Conservation (phyloP, 208 protist species). For the Trypanosoma platydactyli region DNA sequence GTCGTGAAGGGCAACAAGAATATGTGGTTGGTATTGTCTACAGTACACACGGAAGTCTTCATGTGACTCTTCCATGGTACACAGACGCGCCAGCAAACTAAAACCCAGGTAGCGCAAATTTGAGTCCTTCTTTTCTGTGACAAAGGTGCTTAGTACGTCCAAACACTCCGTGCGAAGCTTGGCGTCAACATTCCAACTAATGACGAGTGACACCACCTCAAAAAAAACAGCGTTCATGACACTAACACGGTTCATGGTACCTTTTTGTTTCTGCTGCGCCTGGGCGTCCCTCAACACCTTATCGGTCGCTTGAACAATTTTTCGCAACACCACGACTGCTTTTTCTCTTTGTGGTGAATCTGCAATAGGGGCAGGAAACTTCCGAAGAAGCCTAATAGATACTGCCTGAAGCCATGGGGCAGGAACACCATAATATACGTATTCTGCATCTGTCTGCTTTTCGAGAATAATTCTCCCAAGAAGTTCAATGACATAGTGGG, state of each 20-base stretch:
- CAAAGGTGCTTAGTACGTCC: conserved; percentile 85
- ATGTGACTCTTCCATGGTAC: conserved; percentile 28
- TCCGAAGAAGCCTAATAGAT: conserved; percentile 96
- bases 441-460: conserved; percentile 89
- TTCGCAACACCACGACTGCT: conserved; percentile 66
- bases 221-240: conserved; percentile 96
- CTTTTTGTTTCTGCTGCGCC: conserved; percentile 78
- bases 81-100: conserved; percentile 72
- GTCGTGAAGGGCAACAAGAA: conserved; percentile 94
- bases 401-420: conserved; percentile 99
- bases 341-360: conserved; percentile 53
- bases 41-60: conserved; percentile 76
- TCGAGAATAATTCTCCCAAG: conserved; percentile 85
- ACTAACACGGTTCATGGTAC: conserved; percentile 95
- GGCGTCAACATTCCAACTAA: conserved; percentile 86
- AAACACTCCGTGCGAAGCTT: conserved; percentile 81
- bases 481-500: conserved; percentile 77
- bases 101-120: conserved; percentile 93
- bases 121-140: conserved; percentile 88
- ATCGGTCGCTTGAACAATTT: conserved; percentile 86
- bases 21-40: conserved; percentile 91
- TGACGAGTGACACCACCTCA: conserved; percentile 95
- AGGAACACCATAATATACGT: conserved; percentile 98
- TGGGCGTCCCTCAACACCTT: conserved; percentile 85
- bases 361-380: conserved; percentile 85